Base-by-base conservation (phyloP, 2,329 filamentous ascomycete species). In the Ophiosphaerella korrae region DNA sequence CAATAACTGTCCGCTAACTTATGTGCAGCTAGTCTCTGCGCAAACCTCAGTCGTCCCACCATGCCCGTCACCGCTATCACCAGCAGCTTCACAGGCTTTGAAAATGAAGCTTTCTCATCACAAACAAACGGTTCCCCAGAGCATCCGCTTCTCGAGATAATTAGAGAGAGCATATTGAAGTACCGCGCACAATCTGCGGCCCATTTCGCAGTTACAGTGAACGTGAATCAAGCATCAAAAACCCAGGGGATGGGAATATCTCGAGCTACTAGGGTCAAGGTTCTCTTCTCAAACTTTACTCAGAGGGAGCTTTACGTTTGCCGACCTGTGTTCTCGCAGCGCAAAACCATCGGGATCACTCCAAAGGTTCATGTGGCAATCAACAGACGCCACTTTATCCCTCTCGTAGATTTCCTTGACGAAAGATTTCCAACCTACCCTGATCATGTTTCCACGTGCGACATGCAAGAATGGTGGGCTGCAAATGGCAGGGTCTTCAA, bases 401-500 rank as follows among this genome's bases (percentile, higher is more conserved):
- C 54, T 12, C 36, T 66, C 1, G 1, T 50, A 3, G 5, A 39
- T 0, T 60, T 60, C 18, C 35, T 67, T 7, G 5, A 6, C 1
- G 32, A 33, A 1, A 7, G 12, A 0, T 67, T 62, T n/a, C 56
- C 54, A 0, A 18, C 24, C 7, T 9, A 43, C 0, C n/a, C 46
- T 1, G 32, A 7, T 2, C 33, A 41, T 0, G 40, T 59, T 0
- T n/a, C 21, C 1, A 13, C 39, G 3, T 33, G 52, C 0, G 42
- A 46, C 7, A 40, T 64, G 36, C 55, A 42, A n/a, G 24, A 32
- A 11, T 69, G 62, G 63, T 68, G 63, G 66, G 31, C 31, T 3
- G 26, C 14, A 2, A 72, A 69, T n/a, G 57, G 60, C 3, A 57
- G 57, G n/a, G 31, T 5, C 1, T 69, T 70, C 57, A 54, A 66